These are phyloP conservation scores for Teunomyces pallodes DNA, from an alignment of 805 yeast genomes.

Conservation along the genomic window DNA sequence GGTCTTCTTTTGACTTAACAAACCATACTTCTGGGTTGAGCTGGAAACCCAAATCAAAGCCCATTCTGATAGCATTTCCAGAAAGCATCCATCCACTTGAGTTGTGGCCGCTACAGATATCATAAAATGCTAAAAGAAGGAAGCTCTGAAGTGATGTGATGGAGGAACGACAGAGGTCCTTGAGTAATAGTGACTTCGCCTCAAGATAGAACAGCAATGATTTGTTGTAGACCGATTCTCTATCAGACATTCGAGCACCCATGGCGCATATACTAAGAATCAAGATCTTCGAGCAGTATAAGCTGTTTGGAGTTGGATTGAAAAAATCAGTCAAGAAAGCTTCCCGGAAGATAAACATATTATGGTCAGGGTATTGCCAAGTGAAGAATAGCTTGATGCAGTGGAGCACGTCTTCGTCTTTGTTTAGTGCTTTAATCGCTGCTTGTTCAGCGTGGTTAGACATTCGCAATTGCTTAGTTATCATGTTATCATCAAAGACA, in stretches of 20 bases:
- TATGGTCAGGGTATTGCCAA: slow-evolving; percentile 67
- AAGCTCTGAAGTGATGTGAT: slow-evolving; percentile 59
- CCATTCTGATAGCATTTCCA: slow-evolving; percentile 63
- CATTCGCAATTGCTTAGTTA: slow-evolving; percentile 15
- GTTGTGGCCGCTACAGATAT: slow-evolving; percentile 57
- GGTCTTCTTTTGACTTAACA: slow-evolving; percentile 34
- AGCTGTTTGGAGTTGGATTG: slow-evolving; percentile 48
- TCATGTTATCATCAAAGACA: slow-evolving; percentile 36
- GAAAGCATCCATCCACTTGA: slow-evolving; percentile 62
- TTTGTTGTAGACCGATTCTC: slow-evolving; percentile 37
- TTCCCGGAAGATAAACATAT: slow-evolving; percentile 61
- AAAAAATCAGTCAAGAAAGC: slow-evolving; percentile 60
- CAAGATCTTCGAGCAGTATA: slow-evolving; percentile 55
- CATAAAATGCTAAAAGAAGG: slow-evolving; percentile 58
- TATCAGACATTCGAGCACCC: slow-evolving; percentile 52
- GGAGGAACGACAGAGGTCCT: slow-evolving; percentile 44
- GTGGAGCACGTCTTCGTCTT: slow-evolving; percentile 33
- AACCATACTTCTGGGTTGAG: slow-evolving; percentile 62
- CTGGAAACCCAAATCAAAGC: slow-evolving; percentile 64
- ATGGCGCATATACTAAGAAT: slow-evolving; percentile 58
- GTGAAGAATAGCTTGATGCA: slow-evolving; percentile 49
- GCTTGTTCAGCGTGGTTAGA: slow-evolving; percentile 7
- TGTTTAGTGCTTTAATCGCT: slow-evolving; percentile 27
- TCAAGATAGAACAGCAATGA: slow-evolving; percentile 46
- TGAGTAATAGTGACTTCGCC: slow-evolving; percentile 43